Base-by-base conservation (phyloP, 2,329 filamentous ascomycete genomes). In the Fusarium dimerum region DNA sequence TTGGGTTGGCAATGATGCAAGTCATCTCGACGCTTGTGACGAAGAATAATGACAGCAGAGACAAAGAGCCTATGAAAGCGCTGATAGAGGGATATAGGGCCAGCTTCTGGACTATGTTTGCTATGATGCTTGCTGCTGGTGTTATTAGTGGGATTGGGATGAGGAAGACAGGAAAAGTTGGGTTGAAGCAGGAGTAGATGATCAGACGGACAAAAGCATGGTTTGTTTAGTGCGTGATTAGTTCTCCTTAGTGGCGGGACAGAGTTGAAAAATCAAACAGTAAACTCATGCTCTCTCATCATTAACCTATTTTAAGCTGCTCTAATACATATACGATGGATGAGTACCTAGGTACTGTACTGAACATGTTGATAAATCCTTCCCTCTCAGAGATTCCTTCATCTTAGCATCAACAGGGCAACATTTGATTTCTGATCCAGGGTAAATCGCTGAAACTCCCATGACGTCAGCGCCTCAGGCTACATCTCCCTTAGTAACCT, bases 81-180 rank as follows among this genome's bases (percentile, higher is more conserved):
- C 67, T 79, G 42, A 70, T 78, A 70, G 63, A 67, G n/a, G 77
- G 78, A 1, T 80, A 79, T 51, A 66, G 72, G 34, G 77, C 75
- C 1, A 72, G 71, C 2, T 80, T 79, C 58, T 80, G 78, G 78
- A 66, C 72, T 0, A 73, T 73, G 61, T 78, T 79, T 66, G 77
- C 71, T 26, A 77, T 77, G 68, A 50, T 78, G 13, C 39, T 71
- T 16, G 70, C 70, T 38, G 69, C 64, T 47, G 54, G 65, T 0
- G 58, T 78, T 49, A 70, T 72, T 39, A 76, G 77, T 4, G 76
- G 68, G 47, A 68, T 80, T 51, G 77, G 77, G 0, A 26, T 26
- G 20, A 26, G 20, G 20, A 26, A 26, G 20, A 26, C 20, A 7
- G 20, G 20, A 7, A 26, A 26, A 7, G 7, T 26, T 26, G 20